phyloP scores from a whole-genome alignment of 208 protist species.

The Porcisia hertigi region DNA sequence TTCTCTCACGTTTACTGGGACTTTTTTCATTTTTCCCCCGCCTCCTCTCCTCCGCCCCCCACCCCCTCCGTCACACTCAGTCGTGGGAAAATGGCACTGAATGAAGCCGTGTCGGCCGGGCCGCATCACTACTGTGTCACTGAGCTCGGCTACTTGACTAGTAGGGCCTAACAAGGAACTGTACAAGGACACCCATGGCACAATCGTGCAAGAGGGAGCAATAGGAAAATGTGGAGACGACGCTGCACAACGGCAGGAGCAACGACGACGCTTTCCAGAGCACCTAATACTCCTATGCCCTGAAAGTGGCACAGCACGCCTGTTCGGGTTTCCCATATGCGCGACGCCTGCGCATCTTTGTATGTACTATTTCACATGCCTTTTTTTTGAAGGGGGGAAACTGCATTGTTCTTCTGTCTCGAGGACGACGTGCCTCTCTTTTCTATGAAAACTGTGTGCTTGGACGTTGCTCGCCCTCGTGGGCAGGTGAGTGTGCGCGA shows the following conservation, averaged over 20 bases:
- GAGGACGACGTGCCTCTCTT: background rate
- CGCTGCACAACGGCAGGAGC: background rate
- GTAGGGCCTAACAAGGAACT: background rate
- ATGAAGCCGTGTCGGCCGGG: background rate
- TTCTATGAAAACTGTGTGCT: constrained; percentile 4
- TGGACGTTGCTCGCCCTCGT: background rate
- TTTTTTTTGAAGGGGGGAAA: background rate
- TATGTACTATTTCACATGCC: background rate
- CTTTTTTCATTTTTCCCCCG: background rate
- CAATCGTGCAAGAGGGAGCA: background rate
- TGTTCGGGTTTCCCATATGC: background rate
- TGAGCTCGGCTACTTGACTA: background rate
- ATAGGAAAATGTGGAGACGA: background rate
- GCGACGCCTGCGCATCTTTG: background rate
- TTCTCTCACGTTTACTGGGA: background rate
- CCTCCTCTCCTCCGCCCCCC: background rate
- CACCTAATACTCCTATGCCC: too few relatives aligned
- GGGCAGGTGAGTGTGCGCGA: background rate
- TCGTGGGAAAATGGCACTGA: background rate
- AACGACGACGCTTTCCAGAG: too few relatives aligned
- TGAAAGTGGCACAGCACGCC: too few relatives aligned
- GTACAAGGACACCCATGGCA: background rate
- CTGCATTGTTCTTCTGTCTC: background rate
- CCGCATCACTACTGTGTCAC: background rate
- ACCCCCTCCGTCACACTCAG: background rate